Base-by-base conservation (phyloP, 768 basidiomycete species). In the Crassisporium funariophilum region DNA sequence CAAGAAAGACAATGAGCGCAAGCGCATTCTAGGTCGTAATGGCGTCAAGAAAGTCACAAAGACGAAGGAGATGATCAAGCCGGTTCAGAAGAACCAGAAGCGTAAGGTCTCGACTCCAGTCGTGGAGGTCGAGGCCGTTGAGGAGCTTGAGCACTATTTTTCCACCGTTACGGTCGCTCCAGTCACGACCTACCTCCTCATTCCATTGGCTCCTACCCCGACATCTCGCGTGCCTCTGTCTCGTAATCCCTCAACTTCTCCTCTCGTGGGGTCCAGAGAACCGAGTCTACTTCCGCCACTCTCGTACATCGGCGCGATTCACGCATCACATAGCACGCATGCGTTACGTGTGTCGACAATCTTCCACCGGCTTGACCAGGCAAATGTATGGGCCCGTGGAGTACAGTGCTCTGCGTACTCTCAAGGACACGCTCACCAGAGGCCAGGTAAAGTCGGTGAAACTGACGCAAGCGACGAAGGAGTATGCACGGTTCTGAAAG, bases 131-230 rank as follows among this genome's bases (percentile, higher is more conserved):
- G 41, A 33, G 36, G 13, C 17, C 45, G n/a, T 17, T 36, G 57
- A 57, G 7, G 73, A 71, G 56, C 58, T 86, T 21, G 80, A 88
- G 31, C 70, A 75, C 48, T 91, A 88, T 66, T 90, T 91, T 64
- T 61, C 75, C 19, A 52, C 65, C 11, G 59, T 65, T 15, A 36
- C 57, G 40, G 53, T 61, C 25, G 46, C 74, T 21, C 49, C 56
- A 4, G 79, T 84, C 4, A 83, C 78, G 9, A 88, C 89, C 7
- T 74, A 74, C 53, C 80, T 92, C 40, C 76, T 88, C 39, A 76
- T 92, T 22, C 88, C 90, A 42, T 78, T 92, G 48, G 84, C 84
- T 0, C 88, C 90, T 1, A 86, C 85, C 2, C 84, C 88, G 6
- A 81, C 82, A 0, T 62, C 75, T 4, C 82, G 83, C n/a, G 62